Evolutionary conservation across 2,329 filamentous ascomycete species (phyloP).

Genomic region (Epichloe hybrida): DNA sequence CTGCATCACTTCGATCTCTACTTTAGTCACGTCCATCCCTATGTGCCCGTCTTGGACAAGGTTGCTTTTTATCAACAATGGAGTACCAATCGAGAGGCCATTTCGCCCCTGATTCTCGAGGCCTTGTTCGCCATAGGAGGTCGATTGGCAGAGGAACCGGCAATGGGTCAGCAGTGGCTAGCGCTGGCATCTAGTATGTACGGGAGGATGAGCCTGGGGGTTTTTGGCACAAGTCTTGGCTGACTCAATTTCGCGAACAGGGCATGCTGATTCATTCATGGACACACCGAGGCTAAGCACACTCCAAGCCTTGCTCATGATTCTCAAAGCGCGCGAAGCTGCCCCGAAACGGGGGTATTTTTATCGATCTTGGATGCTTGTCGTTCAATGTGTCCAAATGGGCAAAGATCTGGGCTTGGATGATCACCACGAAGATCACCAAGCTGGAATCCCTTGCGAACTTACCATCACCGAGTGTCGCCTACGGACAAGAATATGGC

Average conservation of each 20-base stretch:
- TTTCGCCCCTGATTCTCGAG: slow-evolving; percentile 81
- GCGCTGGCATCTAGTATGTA: slow-evolving; percentile 67
- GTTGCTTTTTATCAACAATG: slow-evolving; percentile 77
- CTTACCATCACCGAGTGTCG: slow-evolving; percentile 62
- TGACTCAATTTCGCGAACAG: slow-evolving; percentile 27
- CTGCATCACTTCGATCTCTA: slow-evolving; percentile 82
- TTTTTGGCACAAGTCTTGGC: neutral
- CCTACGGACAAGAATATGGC: slow-evolving; percentile 80
- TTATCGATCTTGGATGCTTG: slow-evolving; percentile 92
- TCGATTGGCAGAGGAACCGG: slow-evolving; percentile 67
- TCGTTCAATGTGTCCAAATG: slow-evolving; percentile 87
- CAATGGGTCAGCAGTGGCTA: slow-evolving; percentile 84
- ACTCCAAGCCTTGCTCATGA: slow-evolving; percentile 73
- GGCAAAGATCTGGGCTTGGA: slow-evolving; percentile 81
- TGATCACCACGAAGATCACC: slow-evolving; percentile 71
- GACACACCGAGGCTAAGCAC: slow-evolving; percentile 84
- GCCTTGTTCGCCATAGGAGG: slow-evolving; percentile 84
- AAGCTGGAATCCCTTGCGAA: slow-evolving; percentile 56
- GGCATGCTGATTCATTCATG: slow-evolving; percentile 86
- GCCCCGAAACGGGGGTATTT: slow-evolving; percentile 89
- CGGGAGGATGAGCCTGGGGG: neutral
- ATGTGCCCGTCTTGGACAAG: slow-evolving; percentile 80
- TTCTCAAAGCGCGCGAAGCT: slow-evolving; percentile 85
- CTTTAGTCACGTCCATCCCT: slow-evolving; percentile 82
- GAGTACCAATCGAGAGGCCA: slow-evolving; percentile 66